Percentiles rank a stretch among this genome's conserved stretches.
Evolutionary conservation across 257 asterid species (phyloP).

Genomic region (Agastache rugosa): DNA sequence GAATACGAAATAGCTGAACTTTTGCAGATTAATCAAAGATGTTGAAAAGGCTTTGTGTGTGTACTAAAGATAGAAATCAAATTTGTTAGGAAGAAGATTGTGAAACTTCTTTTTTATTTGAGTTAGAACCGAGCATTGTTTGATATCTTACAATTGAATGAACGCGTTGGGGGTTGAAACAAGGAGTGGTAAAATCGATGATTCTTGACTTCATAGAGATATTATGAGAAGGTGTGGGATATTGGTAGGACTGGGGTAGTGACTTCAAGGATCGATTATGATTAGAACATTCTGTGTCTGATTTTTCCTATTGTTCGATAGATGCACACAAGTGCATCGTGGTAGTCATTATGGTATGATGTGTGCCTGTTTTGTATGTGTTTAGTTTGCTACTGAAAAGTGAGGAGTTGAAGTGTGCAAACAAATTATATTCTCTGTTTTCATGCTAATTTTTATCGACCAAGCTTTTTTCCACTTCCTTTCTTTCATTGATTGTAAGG

Average conservation of each 20-base stretch:
- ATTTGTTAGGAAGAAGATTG: slow-evolving; percentile 11
- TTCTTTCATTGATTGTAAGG: not conserved
- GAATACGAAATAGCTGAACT: not conserved
- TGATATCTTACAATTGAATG: not conserved
- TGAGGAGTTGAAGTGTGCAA: slow-evolving; percentile 8
- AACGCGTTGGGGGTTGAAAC: slow-evolving; percentile 2
- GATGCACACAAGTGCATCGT: not conserved
- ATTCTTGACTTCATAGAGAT: not conserved
- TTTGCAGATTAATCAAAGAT: not conserved
- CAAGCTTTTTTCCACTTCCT: slow-evolving; percentile 1
- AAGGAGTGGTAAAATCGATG: not conserved
- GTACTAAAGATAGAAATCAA: slow-evolving; percentile 4
- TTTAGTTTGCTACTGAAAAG: not conserved
- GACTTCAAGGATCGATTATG: not conserved
- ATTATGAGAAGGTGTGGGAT: slow-evolving; percentile 1
- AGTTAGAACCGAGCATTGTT: not conserved
- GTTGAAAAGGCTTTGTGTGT: slow-evolving; percentile 20
- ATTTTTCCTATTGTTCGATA: not conserved
- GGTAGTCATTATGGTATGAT: not conserved
- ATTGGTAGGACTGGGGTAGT: not conserved
- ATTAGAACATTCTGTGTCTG: not conserved
- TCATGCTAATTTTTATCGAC: too few species aligned
- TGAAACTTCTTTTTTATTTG: slow-evolving; percentile 14
- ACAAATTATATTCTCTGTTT: not conserved
- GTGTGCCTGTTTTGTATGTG: not conserved